Percentiles rank a stretch among this genome's conserved stretches.
These are phyloP conservation scores for Penicillium brevicompactum DNA, from an alignment of 2,329 filamentous ascomycete genomes.

Conservation along the genomic window DNA sequence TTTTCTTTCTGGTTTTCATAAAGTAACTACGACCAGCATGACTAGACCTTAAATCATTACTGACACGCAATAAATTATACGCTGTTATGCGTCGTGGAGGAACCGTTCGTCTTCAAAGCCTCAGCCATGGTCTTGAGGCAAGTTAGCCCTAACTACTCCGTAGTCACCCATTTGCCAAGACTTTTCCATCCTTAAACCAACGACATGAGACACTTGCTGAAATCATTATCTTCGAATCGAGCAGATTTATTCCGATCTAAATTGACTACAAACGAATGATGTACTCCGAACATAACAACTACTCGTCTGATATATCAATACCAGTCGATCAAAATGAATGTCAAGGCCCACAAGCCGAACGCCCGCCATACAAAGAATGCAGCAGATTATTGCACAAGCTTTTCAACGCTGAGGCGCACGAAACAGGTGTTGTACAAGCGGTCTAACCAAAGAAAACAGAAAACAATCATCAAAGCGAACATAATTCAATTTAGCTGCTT, in stretches of 20 bases:
- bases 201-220: too few relatives aligned
- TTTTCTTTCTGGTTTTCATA: too few relatives aligned
- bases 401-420: slow-evolving; percentile 19
- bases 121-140: too few relatives aligned
- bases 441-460: slow-evolving; percentile 18
- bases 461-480: slow-evolving; percentile 36
- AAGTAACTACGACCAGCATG: too few relatives aligned
- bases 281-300: background rate
- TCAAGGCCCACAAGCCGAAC: slow-evolving; percentile 2
- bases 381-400: slow-evolving; percentile 10
- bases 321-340: background rate
- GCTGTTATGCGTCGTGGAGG: too few relatives aligned
- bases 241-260: background rate
- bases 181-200: too few relatives aligned
- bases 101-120: too few relatives aligned
- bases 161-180: too few relatives aligned
- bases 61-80: too few relatives aligned
- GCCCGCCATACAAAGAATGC: slow-evolving; percentile 18
- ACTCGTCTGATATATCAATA: background rate
- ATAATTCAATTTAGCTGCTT: slow-evolving; percentile 43
- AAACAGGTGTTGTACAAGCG: slow-evolving; percentile 38
- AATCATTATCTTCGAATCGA: background rate
- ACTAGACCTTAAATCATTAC: too few relatives aligned
- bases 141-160: background rate
- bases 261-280: background rate